Base-by-base conservation (phyloP, 257 asterid genomes). In the Jacaranda copaia region DNA sequence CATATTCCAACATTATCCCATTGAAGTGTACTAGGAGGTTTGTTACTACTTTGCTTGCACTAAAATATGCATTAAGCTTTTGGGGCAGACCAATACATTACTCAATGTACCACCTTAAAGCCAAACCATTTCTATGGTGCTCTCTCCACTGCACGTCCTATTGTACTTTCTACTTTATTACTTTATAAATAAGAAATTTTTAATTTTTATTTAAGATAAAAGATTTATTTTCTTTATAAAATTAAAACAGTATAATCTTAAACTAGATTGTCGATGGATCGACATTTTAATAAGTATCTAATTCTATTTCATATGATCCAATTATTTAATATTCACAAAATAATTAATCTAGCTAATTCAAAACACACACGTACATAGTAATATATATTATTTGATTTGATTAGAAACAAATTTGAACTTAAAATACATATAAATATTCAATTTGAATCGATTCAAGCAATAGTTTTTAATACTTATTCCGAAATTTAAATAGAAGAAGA, bases 1-100 rank as follows among this genome's bases (percentile, higher is more conserved):
- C 63, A 70, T 73, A 80, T 84, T 77, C 83, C 88, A 81, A 84
- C 83, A 81, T 75, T 81, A 74, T 84, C 79, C 76, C 68, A 62
- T 68, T 59, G 5, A 71, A 66, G 36, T 55, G 67, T 75, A 76
- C 78, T 45, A 58, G 32, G 43, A 48, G 77, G 51, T 13, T 38
- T 16, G 61, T 56, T 16, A 71, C 15, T 38, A 55, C 39, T 36
- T 70, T 49, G 16, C 60, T 78, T 56, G 36, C 43, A 59, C 73
- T 70, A 74, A 43, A 4, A 16, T 43, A 63, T 57, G 62, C 51
- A 70, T 40, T 42, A 42, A 70, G 68, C 72, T 78, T 78, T 72
- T 12, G 53, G 51, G 80, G 52, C 55, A 38, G 8, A 74, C 39
- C 52, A 64, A 1, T 25, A 25, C 32, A 68, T 69, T 77, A 58